These are phyloP conservation scores for Nannochloropsis gaditana DNA, from an alignment of 108 stramenopile genomes.

Conservation along the genomic window DNA sequence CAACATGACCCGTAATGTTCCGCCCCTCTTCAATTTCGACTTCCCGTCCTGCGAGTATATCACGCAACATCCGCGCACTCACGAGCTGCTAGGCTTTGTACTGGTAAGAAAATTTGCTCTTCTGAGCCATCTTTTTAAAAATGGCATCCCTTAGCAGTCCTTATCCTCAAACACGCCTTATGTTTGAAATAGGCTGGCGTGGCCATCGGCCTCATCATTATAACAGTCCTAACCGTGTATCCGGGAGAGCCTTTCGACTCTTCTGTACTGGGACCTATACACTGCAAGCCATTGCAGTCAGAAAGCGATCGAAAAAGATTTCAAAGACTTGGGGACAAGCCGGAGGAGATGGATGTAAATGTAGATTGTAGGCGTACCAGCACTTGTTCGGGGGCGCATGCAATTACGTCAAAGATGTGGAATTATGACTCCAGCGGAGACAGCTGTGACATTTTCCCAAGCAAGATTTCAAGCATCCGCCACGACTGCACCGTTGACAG, in stretches of 20 bases:
- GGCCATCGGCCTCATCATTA: neutral
- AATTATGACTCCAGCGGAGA: too few species aligned
- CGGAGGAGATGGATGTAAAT: neutral
- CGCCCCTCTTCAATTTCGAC: neutral
- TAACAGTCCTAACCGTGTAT: neutral
- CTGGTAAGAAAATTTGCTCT: neutral
- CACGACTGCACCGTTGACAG: too few species aligned
- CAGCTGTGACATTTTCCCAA: too few species aligned
- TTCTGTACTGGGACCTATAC: neutral
- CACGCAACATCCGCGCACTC: neutral
- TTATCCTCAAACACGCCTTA: too few species aligned
- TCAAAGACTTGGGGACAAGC: neutral
- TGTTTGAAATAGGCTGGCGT: neutral
- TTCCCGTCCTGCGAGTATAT: neutral
- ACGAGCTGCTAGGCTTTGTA: neutral
- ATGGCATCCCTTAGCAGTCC: too few species aligned
- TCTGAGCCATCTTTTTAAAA: neutral
- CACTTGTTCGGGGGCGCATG: neutral
- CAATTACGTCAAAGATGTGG: too few species aligned
- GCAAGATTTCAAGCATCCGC: too few species aligned
- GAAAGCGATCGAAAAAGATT: neutral
- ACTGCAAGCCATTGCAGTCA: too few species aligned
- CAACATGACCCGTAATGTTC: neutral
- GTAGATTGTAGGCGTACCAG: neutral
- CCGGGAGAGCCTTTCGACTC: neutral